These are phyloP conservation scores for Tillandsia fasciculata DNA, from an alignment of 176 grass and related monocot species.

Conservation along the genomic window DNA sequence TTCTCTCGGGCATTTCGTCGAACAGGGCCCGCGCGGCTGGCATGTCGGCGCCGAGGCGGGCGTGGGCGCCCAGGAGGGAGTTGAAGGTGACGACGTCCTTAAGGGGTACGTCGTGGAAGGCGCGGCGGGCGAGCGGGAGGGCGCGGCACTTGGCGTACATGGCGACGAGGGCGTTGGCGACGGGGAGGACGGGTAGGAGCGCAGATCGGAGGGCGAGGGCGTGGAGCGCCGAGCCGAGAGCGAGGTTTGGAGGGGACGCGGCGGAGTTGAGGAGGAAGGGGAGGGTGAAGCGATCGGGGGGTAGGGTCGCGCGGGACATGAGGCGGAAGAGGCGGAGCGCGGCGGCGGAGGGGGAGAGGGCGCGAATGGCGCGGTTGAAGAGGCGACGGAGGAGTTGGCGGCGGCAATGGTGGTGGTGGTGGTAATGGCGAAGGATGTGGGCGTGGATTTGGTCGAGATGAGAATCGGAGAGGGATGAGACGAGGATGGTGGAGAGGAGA, in stretches of 20 bases:
- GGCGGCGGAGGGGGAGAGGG: conserved; percentile 32
- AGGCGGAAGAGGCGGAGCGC: conserved; percentile 40
- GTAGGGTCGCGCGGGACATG: conserved; percentile 43
- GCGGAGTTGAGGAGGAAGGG: conserved; percentile 67
- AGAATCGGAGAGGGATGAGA: conserved; percentile 24
- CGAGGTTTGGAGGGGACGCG: conserved; percentile 26
- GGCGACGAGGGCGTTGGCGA: conserved; percentile 55
- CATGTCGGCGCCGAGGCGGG: conserved; percentile 35
- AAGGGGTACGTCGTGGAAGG: conserved; percentile 27
- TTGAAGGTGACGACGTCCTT: conserved; percentile 54
- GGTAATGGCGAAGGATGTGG: conserved; percentile 35
- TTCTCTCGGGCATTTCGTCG: conserved; percentile 37
- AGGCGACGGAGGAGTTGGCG: conserved; percentile 8
- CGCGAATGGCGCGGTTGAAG: conserved; percentile 37
- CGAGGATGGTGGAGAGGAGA: conserved; percentile 23
- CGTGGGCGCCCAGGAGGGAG: conserved; percentile 48
- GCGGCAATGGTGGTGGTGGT: conserved; percentile 7
- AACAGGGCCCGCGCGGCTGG: conserved; percentile 26
- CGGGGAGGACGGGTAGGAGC: conserved; percentile 50
- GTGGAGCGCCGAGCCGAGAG: conserved; percentile 46
- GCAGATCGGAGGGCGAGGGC: conserved; percentile 36
- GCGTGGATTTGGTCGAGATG: conserved; percentile 29
- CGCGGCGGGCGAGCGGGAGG: conserved; percentile 30
- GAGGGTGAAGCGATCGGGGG: conserved; percentile 45
- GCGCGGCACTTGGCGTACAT: conserved; percentile 61